phyloP scores from a whole-genome alignment of 2,329 filamentous ascomycete species.

The Paramyrothecium roridum region DNA sequence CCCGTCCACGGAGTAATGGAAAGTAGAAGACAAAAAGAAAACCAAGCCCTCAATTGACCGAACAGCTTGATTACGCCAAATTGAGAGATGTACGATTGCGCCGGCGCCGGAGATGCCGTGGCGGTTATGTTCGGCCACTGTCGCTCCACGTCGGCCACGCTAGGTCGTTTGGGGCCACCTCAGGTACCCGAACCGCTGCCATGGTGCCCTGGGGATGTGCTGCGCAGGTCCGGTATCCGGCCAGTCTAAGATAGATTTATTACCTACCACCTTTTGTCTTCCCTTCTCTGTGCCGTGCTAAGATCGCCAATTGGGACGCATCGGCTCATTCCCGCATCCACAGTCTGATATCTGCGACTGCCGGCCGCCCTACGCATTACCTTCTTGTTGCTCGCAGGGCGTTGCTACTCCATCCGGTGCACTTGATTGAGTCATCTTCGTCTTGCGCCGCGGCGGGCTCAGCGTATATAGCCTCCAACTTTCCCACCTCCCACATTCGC shows the following conservation, averaged over 20 bases:
- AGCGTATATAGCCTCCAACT: too few species aligned
- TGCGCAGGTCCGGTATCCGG: not conserved
- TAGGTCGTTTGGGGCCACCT: not conserved
- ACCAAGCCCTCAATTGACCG: too few species aligned
- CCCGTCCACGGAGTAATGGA: too few species aligned
- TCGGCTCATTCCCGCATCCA: too few species aligned
- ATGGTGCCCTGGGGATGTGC: not conserved
- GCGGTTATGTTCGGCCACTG: not conserved
- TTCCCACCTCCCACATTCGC: too few species aligned
- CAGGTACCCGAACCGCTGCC: not conserved
- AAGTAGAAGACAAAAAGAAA: too few species aligned
- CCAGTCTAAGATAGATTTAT: not conserved
- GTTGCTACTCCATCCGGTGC: too few species aligned
- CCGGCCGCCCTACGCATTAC: not conserved
- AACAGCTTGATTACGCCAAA: too few species aligned
- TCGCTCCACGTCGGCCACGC: not conserved
- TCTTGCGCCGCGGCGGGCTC: too few species aligned
- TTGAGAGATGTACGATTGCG: not conserved
- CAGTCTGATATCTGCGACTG: not conserved
- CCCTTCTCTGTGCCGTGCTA: not conserved
- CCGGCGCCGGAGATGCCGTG: not conserved
- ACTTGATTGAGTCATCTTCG: too few species aligned
- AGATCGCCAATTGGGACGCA: too few species aligned
- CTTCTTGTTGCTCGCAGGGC: not conserved
- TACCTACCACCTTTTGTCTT: not conserved